Conservation (phyloP, 2,329 filamentous ascomycete species). For the Ceratocystis alfenasii region DNA sequence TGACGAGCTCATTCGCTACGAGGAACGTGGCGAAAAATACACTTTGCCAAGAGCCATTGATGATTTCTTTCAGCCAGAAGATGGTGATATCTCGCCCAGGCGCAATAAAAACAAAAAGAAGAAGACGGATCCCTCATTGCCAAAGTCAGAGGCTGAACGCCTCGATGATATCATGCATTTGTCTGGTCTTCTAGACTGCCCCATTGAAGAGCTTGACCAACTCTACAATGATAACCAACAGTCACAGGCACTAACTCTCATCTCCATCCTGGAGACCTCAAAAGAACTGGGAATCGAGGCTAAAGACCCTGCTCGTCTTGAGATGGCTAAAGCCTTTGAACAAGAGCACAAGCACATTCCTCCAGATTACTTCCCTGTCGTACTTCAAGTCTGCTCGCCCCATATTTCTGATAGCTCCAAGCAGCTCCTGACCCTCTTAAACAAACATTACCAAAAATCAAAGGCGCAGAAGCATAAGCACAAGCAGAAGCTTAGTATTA, state of each 20-base stretch:
- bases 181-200: conserved; percentile 34
- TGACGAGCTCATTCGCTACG: conserved; percentile 68
- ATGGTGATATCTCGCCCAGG: conserved; percentile 27
- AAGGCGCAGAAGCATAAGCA: conserved; percentile 28
- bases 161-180: conserved; percentile 35
- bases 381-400: conserved; percentile 32
- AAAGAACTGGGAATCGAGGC: conserved; percentile 31
- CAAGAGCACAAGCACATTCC: conserved; percentile 35
- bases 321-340: conserved; percentile 29
- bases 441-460: conserved; percentile 34
- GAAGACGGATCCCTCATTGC: conserved; percentile 25
- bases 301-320: conserved; percentile 27
- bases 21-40: conserved; percentile 35
- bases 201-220: conserved; percentile 32
- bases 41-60: conserved; percentile 61
- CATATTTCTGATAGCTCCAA: conserved; percentile 29
- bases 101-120: conserved; percentile 33
- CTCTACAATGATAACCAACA: conserved; percentile 32
- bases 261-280: conserved; percentile 36
- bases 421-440: conserved; percentile 34
- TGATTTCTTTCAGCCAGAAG: conserved; percentile 54
- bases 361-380: conserved; percentile 32
- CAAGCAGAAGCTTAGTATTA: conserved; percentile 28
- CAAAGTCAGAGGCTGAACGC: neutral
- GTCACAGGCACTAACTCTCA: conserved; percentile 33